Evolutionary conservation across 2,329 filamentous ascomycete species (phyloP), one percentile per base, ranked within the genome.

Genomic region (Fusarium sp.): DNA sequence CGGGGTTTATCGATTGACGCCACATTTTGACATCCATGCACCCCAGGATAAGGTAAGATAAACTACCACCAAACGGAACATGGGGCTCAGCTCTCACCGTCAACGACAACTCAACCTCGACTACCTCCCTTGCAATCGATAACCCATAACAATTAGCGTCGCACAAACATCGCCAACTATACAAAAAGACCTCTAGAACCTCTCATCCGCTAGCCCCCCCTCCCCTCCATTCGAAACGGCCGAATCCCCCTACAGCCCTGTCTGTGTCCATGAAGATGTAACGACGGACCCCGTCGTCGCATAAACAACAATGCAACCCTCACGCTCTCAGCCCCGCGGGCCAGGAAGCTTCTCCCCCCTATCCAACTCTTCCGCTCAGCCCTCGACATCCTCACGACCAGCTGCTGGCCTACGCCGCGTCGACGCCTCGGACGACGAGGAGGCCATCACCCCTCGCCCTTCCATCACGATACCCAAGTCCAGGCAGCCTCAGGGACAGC

Each of bases 271-370:
- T 69, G 80, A 86, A 84, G 79, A 87, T 86, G 85, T 85, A 80
- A 85, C 82, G 79, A 77, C 74, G 73, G 67, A 29, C 78, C 69
- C 67, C 70, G 64, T 66, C 61, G 69, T 46, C 62, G 65, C 70
- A 76, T 77, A 74, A 72, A 78, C 76, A 72, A 84, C 79, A 78
- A 88, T 88, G 86, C 86, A 88, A 79, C 84, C 84, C 74, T 80
- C 82, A 75, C 83, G 85, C 76, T 84, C 85, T 67, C 81, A 81
- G 60, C 82, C 84, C 53, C 84, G 86, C 71, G 86, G 85, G 68
- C 87, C 87, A 31, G 87, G 88, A 71, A 88, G 87, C 84, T 90
- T 90, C 83, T 87, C 87, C 68, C 86, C 88, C 69, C 80, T 89
- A 71, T 83, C 86, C 49, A 78, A 76, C 58, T 75, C 79, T 53